Evolutionary conservation across 1,284 basidiomycete genomes (phyloP), one percentile per base, ranked within the genome.

Genomic region (Leccinum ambiguum): DNA sequence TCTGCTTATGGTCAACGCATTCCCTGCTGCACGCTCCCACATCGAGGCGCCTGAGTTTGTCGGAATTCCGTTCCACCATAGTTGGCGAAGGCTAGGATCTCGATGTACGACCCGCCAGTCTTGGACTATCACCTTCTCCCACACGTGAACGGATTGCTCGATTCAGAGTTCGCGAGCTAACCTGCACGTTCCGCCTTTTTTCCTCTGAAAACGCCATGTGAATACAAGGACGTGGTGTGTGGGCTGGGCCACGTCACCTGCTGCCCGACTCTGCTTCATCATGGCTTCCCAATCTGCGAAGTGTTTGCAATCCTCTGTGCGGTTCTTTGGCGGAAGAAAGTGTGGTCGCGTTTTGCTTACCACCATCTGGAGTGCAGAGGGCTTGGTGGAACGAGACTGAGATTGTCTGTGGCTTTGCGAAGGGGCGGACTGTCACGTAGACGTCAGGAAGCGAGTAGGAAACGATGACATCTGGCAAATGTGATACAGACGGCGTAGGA

Each of bases 11-110:
- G 23, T 23, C 23, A 23, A 23, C 23, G 23, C 23, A 23, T 99
- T 99, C 8, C 97, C 97, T 21, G 94, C 89, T 5, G 92, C 94
- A 65, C 86, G 82, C 70, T 91, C 87, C 97, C 97, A 99, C 77
- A 98, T 87, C 6, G 85, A 80, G 1, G 93, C 92, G 54, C 97
- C 84, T 63, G 96, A 79, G 74, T 93, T 92, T 0, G 90, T 87
- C 1, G 97, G 97, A 62, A 96, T 90, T 7, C 97, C 97, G 58
- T 86, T 84, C 90, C 96, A 97, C 97, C 97, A 99, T 16, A 98
- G 72, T 71, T 83, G 85, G 56, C 91, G 84, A 62, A 97, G 78
- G 1, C 76, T 77, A 0, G 85, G 81, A 68, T 89, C 87, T 69
- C 84, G 87, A 71, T 87, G 75, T 3, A 94, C 92, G 33, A 86